These are phyloP conservation scores for Psilocybe azurescens DNA, from an alignment of 768 basidiomycete species.

Conservation along the genomic window DNA sequence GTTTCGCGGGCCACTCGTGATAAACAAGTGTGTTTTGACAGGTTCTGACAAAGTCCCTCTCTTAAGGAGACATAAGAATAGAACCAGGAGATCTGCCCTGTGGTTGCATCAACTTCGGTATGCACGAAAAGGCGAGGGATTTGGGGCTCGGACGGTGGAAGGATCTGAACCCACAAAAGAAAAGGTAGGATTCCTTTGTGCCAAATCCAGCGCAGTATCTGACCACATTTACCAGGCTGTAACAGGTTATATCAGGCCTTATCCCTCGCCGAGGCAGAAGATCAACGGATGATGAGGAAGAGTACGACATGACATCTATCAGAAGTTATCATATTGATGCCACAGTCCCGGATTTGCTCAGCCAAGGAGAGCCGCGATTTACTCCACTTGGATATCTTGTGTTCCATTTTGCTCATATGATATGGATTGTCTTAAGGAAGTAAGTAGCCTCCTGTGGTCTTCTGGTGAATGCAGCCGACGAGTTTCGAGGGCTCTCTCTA, in stretches of 20 bases:
- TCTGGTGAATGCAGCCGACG: too few species aligned
- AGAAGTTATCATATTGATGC: background rate
- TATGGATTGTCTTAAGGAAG: background rate
- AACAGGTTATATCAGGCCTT: too few species aligned
- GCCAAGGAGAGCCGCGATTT: background rate
- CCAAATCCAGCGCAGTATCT: background rate
- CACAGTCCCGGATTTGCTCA: background rate
- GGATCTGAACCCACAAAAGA: background rate
- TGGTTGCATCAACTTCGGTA: background rate
- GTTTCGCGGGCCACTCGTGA: too few species aligned
- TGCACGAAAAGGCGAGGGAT: background rate
- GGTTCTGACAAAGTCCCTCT: too few species aligned
- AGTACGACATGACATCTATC: background rate
- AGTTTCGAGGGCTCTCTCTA: too few species aligned
- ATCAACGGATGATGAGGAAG: background rate
- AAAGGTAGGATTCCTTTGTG: background rate
- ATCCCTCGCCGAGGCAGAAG: background rate
- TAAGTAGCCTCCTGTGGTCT: background rate
- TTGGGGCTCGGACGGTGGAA: background rate
- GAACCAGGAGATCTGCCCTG: too few species aligned
- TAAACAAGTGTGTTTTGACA: too few species aligned
- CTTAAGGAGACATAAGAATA: too few species aligned
- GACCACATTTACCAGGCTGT: background rate
- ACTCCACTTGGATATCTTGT: background rate
- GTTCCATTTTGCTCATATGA: background rate